phyloP scores from a whole-genome alignment of 2,329 filamentous ascomycete genomes.

The Colletotrichum sp. region DNA sequence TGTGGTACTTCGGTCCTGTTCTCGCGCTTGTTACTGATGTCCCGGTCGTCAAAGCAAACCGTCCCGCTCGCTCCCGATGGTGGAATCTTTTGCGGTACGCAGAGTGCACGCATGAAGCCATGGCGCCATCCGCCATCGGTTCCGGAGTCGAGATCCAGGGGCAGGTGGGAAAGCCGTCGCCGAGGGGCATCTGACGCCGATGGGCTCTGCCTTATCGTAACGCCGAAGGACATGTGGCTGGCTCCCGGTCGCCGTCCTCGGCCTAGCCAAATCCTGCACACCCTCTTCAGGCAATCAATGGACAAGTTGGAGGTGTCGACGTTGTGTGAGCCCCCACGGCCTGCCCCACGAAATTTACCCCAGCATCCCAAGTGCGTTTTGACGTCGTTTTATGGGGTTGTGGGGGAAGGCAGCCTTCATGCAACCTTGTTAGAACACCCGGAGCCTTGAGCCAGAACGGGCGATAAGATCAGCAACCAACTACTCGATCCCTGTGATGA shows the following conservation, averaged over 20 bases:
- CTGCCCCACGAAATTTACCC: slow-evolving; percentile 14
- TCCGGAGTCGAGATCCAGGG: not conserved
- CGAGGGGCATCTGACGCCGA: not conserved
- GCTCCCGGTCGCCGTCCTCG: not conserved
- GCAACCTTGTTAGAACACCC: slow-evolving; percentile 17
- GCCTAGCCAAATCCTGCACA: not conserved
- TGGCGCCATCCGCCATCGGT: not conserved
- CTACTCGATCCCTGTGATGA: not conserved
- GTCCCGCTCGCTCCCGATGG: not conserved
- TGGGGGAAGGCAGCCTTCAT: slow-evolving; percentile 16
- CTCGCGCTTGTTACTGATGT: not conserved
- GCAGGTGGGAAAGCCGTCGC: not conserved
- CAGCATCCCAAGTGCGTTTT: slow-evolving; percentile 13
- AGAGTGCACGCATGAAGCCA: not conserved
- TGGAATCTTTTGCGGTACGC: not conserved
- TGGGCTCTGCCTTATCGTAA: slow-evolving; percentile 2
- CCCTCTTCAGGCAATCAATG: not conserved
- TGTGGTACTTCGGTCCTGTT: not conserved
- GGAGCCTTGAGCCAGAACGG: not conserved
- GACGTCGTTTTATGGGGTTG: slow-evolving; percentile 23
- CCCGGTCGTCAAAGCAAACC: not conserved
- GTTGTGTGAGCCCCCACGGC: slow-evolving; percentile 18
- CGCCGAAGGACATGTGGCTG: slow-evolving; percentile 4
- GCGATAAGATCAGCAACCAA: slow-evolving; percentile 2
- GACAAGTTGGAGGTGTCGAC: not conserved